phyloP scores from a whole-genome alignment of 257 asterid species.

The Nicotiana tabacum region DNA sequence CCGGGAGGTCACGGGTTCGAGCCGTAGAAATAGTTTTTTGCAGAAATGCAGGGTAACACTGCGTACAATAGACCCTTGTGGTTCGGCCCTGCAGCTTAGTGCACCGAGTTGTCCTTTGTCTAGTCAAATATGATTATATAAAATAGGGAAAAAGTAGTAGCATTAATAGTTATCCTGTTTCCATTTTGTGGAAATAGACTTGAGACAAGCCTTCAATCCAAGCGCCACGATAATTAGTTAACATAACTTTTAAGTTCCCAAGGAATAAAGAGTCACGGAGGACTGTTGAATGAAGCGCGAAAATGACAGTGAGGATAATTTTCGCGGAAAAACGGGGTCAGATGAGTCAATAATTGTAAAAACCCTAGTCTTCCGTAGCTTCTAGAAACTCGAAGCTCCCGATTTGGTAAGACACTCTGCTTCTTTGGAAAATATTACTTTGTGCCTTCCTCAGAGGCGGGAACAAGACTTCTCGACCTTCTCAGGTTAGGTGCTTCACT shows the following conservation, averaged over 20 bases:
- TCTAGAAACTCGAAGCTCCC: background rate
- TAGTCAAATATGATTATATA: background rate
- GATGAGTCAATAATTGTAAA: background rate
- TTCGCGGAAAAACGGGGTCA: background rate
- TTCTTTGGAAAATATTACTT: background rate
- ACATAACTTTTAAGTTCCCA: too few species aligned
- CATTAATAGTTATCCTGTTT: background rate
- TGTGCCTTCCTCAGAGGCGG: background rate
- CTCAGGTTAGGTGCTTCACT: background rate
- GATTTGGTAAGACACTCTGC: background rate
- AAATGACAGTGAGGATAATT: slow-evolving; percentile 5
- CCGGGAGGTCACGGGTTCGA: too few species aligned
- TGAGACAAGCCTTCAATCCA: background rate
- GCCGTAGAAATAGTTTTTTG: too few species aligned
- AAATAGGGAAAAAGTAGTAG: background rate
- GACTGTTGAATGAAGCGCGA: background rate
- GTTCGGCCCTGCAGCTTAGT: too few species aligned
- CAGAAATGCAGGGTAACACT: too few species aligned
- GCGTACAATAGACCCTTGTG: too few species aligned
- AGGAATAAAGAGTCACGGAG: too few species aligned
- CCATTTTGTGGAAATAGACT: background rate
- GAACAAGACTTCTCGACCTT: background rate
- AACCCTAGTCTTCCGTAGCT: slow-evolving; percentile 5
- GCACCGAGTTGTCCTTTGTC: too few species aligned
- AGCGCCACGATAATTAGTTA: background rate